Evolutionary conservation across 2,329 filamentous ascomycete genomes (phyloP).

Genomic region (Colletotrichum gigasporum): DNA sequence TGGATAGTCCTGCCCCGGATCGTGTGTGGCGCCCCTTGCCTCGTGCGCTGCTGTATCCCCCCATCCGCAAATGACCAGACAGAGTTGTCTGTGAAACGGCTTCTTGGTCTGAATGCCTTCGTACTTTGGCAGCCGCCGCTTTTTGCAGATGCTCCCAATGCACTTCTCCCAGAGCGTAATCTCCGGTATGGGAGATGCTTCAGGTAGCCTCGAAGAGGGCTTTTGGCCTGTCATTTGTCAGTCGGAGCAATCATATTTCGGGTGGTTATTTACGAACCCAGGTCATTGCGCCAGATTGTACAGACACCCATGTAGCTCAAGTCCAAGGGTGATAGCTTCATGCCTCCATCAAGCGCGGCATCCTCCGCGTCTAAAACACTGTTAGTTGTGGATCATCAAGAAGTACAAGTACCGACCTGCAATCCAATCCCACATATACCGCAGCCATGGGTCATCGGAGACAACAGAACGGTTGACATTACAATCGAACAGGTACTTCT

Average conservation of each 20-base stretch:
- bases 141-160: constrained; percentile 71
- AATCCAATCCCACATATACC: constrained; percentile 82
- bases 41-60: constrained; percentile 59
- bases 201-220: constrained; percentile 56
- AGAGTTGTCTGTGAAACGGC: constrained; percentile 77
- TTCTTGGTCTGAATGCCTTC: constrained; percentile 70
- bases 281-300: constrained; percentile 75
- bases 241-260: constrained; percentile 14
- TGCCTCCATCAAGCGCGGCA: constrained; percentile 72
- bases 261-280: constrained; percentile 59
- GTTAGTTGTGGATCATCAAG: constrained; percentile 32
- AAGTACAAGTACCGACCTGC: constrained; percentile 58
- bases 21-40: constrained; percentile 39
- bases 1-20: constrained; percentile 57
- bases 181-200: constrained; percentile 57
- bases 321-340: constrained; percentile 75
- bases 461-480: constrained; percentile 73
- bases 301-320: constrained; percentile 80
- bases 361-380: constrained; percentile 65
- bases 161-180: constrained; percentile 66
- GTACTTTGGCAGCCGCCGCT: constrained; percentile 69
- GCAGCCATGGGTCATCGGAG: constrained; percentile 77
- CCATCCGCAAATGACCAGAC: constrained; percentile 79
- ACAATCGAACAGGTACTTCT: constrained; percentile 72
- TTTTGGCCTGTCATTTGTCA: constrained; percentile 52